Percentiles rank a stretch among this genome's conserved stretches.
phyloP scores from a whole-genome alignment of 169 alveolate genomes.

The Babesia sp. region DNA sequence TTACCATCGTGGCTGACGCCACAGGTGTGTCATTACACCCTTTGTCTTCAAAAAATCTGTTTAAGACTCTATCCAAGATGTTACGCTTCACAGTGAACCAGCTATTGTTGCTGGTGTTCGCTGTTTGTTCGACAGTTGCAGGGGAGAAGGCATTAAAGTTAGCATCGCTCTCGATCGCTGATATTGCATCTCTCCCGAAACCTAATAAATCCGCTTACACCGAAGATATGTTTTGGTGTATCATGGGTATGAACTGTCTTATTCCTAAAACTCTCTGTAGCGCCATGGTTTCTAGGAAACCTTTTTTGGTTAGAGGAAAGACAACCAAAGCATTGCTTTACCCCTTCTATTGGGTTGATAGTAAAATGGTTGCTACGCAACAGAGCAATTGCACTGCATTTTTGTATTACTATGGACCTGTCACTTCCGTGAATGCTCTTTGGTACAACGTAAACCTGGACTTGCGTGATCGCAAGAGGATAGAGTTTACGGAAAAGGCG shows the following conservation, averaged over 20 bases:
- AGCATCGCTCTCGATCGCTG: background rate
- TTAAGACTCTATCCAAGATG: background rate
- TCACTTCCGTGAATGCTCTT: background rate
- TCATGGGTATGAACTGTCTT: slow-evolving; percentile 30
- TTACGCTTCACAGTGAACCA: background rate
- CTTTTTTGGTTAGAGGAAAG: background rate
- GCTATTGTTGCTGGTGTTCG: background rate
- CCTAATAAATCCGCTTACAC: background rate
- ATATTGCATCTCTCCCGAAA: background rate
- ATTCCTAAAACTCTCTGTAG: background rate
- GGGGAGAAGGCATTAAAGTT: background rate
- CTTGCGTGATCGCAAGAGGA: too few relatives aligned
- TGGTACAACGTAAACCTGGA: background rate
- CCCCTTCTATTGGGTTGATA: too few relatives aligned
- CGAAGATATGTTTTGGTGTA: slow-evolving; percentile 2
- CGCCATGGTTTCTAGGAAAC: background rate
- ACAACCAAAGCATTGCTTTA: too few relatives aligned
- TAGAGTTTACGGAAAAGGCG: too few relatives aligned
- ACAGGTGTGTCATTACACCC: background rate
- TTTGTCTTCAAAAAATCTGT: background rate
- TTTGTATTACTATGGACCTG: slow-evolving; percentile 1
- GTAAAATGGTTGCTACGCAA: too few relatives aligned
- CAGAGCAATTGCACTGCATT: background rate
- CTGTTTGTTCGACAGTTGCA: background rate
- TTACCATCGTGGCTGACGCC: background rate